Base-by-base conservation (phyloP, 2,329 filamentous ascomycete species). In the Plenodomus tracheiphilus region DNA sequence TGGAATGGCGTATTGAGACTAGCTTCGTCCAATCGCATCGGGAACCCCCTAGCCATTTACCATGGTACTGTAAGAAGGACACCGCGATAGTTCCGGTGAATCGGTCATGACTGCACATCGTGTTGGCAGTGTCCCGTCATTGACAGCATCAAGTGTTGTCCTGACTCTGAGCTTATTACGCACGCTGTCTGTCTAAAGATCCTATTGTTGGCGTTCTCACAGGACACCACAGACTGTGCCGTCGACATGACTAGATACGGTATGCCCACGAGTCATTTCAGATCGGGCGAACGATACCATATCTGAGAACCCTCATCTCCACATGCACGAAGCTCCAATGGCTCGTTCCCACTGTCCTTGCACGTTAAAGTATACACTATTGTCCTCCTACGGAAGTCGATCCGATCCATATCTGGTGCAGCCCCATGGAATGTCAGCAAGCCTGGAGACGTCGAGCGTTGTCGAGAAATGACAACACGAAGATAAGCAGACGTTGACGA, bases 381-480 rank as follows among this genome's bases (percentile, higher is more conserved):
- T n/a, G n/a, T 16, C 35, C 35, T 8, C 9, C 8, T 4, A 18
- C 35, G 35, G 35, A 37, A 38, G 39, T 42, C 43, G 43, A 46
- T 50, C 43, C 35, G 47, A 39, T 36, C 47, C 42, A 50, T 22
- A 32, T 20, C 13, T 17, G 17, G 20, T 19, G 37, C 39, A 46
- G 47, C 46, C 46, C 38, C 28, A 40, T 37, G 19, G 28, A 21
- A 20, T 11, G 34, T 17, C 42, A 30, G 35, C 43, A 32, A 38
- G 15, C 28, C 28, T 25, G 10, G 22, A 25, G 15, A 32, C 6
- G 28, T 32, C 13, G 13, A 32, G 15, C 28, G 15, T 32, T 15
- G 13, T 4, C 28, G 15, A 25, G 5, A 6, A 32, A 32, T 32
- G 28, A 32, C 11, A 32, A 15, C 28, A 32, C 6, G 6, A 32